Base-by-base conservation (phyloP, 768 basidiomycete species). In the Leccinum arenicola region DNA sequence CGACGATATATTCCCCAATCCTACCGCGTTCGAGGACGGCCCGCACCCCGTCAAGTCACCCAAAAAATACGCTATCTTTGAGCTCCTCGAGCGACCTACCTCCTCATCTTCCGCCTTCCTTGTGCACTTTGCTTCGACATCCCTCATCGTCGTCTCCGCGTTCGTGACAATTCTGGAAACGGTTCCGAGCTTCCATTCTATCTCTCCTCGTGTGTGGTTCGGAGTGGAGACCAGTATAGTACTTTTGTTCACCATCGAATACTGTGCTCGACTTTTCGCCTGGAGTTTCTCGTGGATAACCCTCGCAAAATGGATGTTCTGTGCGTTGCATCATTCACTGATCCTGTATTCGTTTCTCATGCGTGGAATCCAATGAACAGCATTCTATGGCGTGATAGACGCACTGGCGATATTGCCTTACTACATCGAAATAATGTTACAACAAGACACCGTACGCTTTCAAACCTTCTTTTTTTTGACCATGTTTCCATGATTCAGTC, bases 371-470 rank as follows among this genome's bases (percentile, higher is more conserved):
- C 23, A 33, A 27, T 27, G 35, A 53, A 71, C 62, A 84, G 88
- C 89, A 3, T 92, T 95, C 73, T 94, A 89, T 70, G 92, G 91
- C 5, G 81, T 95, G 23, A 84, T 93, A 70, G 94, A 96, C 68
- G 73, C 93, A 15, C 79, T 95, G 57, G 88, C 93, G 4, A 93
- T 96, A 50, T 66, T 91, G 23, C 94, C 94, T 3, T 95, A 94
- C 68, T 95, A 93, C 70, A 84, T 96, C 55, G 94, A 95, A 75
- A 79, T 95, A 53, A 74, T 90, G 29, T 68, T 95, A 11, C 85
- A 83, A 38, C 89, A 93, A 75, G 94, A 97, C 72, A 95, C 93
- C 2, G 91, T 92, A 64, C 49, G 84, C 75, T 33, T 54, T 52
- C n/a, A 29, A 10, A 27, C 48, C 43, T 60, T 63, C 29, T 53